Conservation (phyloP, 2,329 filamentous ascomycete species). For the Hypoxylon sp. region DNA sequence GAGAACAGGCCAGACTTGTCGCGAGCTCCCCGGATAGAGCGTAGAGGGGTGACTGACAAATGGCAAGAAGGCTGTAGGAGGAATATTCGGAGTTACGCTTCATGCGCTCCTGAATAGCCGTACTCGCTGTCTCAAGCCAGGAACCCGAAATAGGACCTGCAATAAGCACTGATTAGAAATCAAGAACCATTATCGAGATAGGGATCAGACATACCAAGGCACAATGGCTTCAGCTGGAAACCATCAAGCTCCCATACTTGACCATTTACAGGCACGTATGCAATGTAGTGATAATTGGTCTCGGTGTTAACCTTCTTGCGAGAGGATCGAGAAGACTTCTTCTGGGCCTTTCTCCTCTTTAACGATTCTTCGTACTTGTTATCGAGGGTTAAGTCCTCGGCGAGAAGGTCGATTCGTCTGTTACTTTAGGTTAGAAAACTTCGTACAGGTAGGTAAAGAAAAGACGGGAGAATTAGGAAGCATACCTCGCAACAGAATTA, state of each 20-base stretch:
- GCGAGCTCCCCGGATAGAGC: constrained; percentile 65
- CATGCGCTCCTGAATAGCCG: constrained; percentile 78
- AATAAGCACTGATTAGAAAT: constrained; percentile 51
- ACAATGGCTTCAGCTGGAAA: constrained; percentile 78
- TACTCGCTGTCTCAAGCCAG: constrained; percentile 77
- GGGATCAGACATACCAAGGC: constrained; percentile 64
- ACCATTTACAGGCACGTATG: constrained; percentile 83
- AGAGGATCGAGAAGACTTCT: constrained; percentile 33
- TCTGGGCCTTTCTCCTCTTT: constrained; percentile 52
- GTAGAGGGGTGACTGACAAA: constrained; percentile 76
- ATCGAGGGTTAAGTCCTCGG: constrained; percentile 76
- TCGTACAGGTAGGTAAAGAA: neutral
- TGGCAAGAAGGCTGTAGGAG: constrained; percentile 83
- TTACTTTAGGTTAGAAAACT: constrained; percentile 23
- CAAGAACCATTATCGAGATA: constrained; percentile 37
- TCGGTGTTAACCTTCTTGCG: constrained; percentile 65
- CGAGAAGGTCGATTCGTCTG: constrained; percentile 82
- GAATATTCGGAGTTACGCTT: constrained; percentile 71
- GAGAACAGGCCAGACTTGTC: constrained; percentile 59
- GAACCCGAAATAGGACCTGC: constrained; percentile 61
- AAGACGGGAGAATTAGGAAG: constrained; percentile 9
- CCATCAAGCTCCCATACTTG: constrained; percentile 92
- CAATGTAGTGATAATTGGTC: constrained; percentile 88
- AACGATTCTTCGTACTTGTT: constrained; percentile 66
- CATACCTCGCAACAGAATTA: constrained; percentile 85